A percentile compares a stretch with the other conserved stretches of the same genome.
Conservation (phyloP, 345 rosid genomes). For the Anacardium occidentale region DNA sequence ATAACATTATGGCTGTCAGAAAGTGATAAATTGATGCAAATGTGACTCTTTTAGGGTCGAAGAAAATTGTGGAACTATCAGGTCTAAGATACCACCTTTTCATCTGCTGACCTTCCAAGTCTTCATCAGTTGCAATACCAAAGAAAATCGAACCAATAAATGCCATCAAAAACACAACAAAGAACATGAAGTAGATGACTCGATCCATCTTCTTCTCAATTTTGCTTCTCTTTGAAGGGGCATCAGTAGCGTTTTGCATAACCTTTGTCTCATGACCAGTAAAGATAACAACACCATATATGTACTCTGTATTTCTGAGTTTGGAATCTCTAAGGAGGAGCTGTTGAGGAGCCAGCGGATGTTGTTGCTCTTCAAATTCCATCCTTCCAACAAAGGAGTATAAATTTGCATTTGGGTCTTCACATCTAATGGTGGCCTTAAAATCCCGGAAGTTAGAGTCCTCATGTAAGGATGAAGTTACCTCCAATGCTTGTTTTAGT, state of each 20-base stretch:
- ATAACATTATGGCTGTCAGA: constrained; percentile 69
- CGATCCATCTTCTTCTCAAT: constrained; percentile 81
- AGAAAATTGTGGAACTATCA: constrained; percentile 49
- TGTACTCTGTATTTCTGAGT: constrained; percentile 76
- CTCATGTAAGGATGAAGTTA: constrained; percentile 56
- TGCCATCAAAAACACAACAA: constrained; percentile 47
- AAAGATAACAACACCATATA: constrained; percentile 78
- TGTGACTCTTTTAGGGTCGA: constrained; percentile 48
- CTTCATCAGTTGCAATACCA: constrained; percentile 58
- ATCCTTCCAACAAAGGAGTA: constrained; percentile 77
- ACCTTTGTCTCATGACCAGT: constrained; percentile 94
- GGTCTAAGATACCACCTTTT: constrained; percentile 90
- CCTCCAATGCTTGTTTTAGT: constrained; percentile 75
- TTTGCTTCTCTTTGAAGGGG: constrained; percentile 92
- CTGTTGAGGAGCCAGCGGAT: constrained; percentile 75
- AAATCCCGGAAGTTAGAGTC: constrained; percentile 61
- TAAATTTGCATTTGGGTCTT: constrained; percentile 89
- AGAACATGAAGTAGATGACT: constrained; percentile 66
- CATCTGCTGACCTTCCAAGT: constrained; percentile 56
- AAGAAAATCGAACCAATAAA: constrained; percentile 70
- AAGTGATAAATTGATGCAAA: constrained; percentile 61
- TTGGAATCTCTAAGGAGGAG: constrained; percentile 88
- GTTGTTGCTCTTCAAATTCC: constrained; percentile 53
- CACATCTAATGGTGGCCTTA: constrained; percentile 67
- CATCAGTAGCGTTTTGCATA: constrained; percentile 71